Evolutionary conservation across 805 yeast species (phyloP).

Genomic region (Ogataea degrootiae): DNA sequence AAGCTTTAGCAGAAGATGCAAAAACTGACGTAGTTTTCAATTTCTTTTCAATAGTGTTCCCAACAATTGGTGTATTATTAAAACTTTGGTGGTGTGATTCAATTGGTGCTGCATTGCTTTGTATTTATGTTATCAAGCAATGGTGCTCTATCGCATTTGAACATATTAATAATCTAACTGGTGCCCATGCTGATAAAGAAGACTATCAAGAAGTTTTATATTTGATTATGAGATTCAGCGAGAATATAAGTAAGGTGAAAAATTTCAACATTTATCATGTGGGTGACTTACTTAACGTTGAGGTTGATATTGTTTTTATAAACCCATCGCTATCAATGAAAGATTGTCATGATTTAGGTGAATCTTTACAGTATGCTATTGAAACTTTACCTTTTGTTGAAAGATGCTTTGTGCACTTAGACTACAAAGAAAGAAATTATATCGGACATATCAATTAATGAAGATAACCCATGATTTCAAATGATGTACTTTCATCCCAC

Average conservation of each 20-base stretch:
- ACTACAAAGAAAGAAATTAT: conserved; percentile 42
- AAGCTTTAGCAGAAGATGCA: conserved; percentile 80
- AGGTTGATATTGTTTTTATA: conserved; percentile 61
- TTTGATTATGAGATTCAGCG: conserved; percentile 64
- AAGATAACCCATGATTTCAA: not conserved
- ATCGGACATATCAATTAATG: conserved; percentile 30
- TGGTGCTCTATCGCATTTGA: conserved; percentile 66
- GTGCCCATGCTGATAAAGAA: conserved; percentile 58
- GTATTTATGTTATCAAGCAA: conserved; percentile 54
- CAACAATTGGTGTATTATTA: conserved; percentile 50
- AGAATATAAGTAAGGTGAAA: conserved; percentile 57
- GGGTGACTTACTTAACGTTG: conserved; percentile 73
- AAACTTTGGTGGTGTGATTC: conserved; percentile 72
- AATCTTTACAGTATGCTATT: conserved; percentile 73
- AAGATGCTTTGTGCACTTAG: conserved; percentile 78
- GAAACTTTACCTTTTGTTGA: conserved; percentile 76
- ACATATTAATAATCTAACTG: conserved; percentile 71
- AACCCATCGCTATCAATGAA: conserved; percentile 47
- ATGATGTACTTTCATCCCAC: not conserved
- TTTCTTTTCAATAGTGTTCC: conserved; percentile 65
- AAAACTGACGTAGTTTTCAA: conserved; percentile 74
- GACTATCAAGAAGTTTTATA: conserved; percentile 67
- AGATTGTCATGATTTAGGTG: conserved; percentile 78
- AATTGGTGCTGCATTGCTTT: conserved; percentile 61
- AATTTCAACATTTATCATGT: conserved; percentile 70